Base-by-base conservation (phyloP, 371 early-diverging fungal species). In the Mortierella sp. region DNA sequence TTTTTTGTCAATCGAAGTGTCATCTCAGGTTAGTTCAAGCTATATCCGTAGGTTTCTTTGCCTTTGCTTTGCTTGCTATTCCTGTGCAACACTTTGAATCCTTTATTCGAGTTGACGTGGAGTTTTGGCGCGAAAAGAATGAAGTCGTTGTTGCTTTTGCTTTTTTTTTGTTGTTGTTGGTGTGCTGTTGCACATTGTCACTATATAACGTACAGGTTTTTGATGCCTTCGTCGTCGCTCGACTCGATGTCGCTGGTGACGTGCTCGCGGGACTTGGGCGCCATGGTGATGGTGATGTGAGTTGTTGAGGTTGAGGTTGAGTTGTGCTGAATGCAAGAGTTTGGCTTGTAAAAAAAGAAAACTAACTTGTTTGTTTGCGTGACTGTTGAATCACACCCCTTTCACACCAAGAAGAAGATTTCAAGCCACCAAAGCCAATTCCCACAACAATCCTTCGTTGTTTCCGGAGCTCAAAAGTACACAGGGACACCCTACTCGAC, bases 231-330 rank as follows among this genome's bases (percentile, higher is more conserved):
- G 60, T 85, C 86, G 55, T 75, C 86, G 70, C 82, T 80, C 10
- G 78, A 80, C 73, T 85, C 86, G 63, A 65, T 54, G 52, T 85
- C 86, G 71, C 81, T 84, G 73, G 52, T 38, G 72, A 85, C 52
- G 70, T 57, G 34, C 63, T 74, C 77, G 34, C 75, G 79, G 60
- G 86, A 85, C 73, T 85, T 85, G 48, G 80, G 80, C 42, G 81
- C 79, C 80, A 80, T 82, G 34, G 77, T 77, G 42, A 24, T 75
- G 47, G 19, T 28, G 47, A 45, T 44, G 52, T 34, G 34, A 31
- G 21, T 19, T 16, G 24, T 21, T 19, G 31, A 24, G n/a, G 72
- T 55, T 44, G 48, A 60, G 58, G 58, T 31, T 11, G 42, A 68
- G 45, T 14, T 26, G 44, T 60, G 42, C 42, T 38, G 70, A 47